Conservation (phyloP, 768 basidiomycete genomes). For the Multifurca ochricompacta region DNA sequence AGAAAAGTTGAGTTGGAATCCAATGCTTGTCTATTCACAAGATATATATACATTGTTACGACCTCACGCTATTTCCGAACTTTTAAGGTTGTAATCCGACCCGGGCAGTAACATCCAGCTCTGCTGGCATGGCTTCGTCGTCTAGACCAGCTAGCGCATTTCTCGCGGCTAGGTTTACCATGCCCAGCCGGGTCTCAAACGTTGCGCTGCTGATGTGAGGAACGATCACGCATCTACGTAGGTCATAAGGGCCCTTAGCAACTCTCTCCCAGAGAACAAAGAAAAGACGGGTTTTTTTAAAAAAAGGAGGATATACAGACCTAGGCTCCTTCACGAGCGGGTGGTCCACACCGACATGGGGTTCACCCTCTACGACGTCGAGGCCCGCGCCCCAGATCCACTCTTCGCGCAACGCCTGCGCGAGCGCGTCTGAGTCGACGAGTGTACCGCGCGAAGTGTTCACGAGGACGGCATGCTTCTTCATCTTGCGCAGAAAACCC, state of each 20-base stretch:
- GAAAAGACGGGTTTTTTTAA: neutral
- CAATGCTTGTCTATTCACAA: no score
- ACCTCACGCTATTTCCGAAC: neutral
- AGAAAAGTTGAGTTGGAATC: no score
- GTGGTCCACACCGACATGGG: conserved; percentile 63
- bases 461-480: conserved; percentile 70
- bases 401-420: conserved; percentile 62
- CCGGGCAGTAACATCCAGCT: conserved; percentile 28
- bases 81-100: neutral
- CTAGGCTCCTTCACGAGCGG: conserved; percentile 71
- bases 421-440: conserved; percentile 86
- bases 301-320: conserved; percentile 31
- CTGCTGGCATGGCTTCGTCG: conserved; percentile 48
- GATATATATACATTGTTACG: neutral
- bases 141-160: conserved; percentile 57
- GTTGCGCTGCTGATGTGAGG: conserved; percentile 94
- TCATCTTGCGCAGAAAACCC: conserved; percentile 75
- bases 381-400: conserved; percentile 91
- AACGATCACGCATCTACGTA: conserved; percentile 61
- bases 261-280: neutral
- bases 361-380: conserved; percentile 93
- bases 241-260: neutral
- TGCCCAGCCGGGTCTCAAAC: conserved; percentile 69
- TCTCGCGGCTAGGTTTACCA: conserved; percentile 69
- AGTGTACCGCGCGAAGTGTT: conserved; percentile 82